Conservation (phyloP, 2,329 filamentous ascomycete species). For the Pleomassaria siparia region DNA sequence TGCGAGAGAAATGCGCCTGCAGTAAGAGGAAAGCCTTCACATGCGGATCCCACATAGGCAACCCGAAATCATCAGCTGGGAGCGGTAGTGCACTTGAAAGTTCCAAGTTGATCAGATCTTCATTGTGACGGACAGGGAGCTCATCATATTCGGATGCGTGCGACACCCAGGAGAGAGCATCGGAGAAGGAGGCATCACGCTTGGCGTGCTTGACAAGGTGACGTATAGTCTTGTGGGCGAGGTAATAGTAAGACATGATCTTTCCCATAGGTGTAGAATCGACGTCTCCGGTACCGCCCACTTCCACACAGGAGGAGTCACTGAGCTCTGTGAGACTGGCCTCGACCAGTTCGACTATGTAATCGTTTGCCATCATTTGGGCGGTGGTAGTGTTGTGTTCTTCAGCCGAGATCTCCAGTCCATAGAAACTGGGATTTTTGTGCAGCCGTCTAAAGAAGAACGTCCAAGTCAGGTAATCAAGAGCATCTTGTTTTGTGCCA, state of each 20-base stretch:
- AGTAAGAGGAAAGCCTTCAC: slow-evolving; percentile 93
- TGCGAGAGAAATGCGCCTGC: slow-evolving; percentile 91
- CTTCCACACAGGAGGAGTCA: slow-evolving; percentile 78
- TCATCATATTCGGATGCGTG: slow-evolving; percentile 95
- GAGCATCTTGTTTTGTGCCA: slow-evolving; percentile 89
- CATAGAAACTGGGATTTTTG: slow-evolving; percentile 98
- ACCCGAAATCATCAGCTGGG: slow-evolving; percentile 60
- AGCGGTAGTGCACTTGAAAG: slow-evolving; percentile 81
- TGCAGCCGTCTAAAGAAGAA: slow-evolving; percentile 98
- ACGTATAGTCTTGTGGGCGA: slow-evolving; percentile 89
- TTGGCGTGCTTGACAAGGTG: slow-evolving; percentile 78
- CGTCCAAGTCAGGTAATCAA: slow-evolving; percentile 98
- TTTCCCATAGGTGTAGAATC: slow-evolving; percentile 90
- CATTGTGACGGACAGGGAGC: slow-evolving; percentile 94
- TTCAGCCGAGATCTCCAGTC: slow-evolving; percentile 87
- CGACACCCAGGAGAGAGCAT: slow-evolving; percentile 90
- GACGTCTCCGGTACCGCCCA: slow-evolving; percentile 85
- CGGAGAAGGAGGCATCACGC: slow-evolving; percentile 72
- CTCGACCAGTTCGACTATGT: slow-evolving; percentile 91
- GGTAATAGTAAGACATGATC: slow-evolving; percentile 99
- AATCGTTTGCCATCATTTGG: slow-evolving; percentile 86
- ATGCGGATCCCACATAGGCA: slow-evolving; percentile 98
- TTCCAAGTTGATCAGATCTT: slow-evolving; percentile 94
- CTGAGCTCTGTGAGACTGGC: slow-evolving; percentile 80
- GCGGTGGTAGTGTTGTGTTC: slow-evolving; percentile 87